Base-by-base conservation (phyloP, 768 basidiomycete species). In the Podaxis sp. region DNA sequence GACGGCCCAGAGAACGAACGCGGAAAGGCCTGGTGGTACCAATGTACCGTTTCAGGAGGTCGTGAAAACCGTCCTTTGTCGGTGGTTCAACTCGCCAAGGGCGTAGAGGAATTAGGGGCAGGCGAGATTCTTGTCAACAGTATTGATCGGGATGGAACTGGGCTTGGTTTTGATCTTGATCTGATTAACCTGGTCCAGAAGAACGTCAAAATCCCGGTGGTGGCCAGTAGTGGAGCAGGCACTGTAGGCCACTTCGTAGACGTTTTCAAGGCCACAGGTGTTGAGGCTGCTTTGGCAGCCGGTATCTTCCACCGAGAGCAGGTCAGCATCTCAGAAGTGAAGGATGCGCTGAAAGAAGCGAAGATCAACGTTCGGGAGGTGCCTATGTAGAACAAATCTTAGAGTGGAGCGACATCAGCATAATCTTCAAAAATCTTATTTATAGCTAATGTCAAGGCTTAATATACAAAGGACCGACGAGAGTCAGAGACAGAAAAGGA, bases 11-110 rank as follows among this genome's bases (percentile, higher is more conserved):
- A 83, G 67, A 76, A 78, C 60, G 90, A 90, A 64, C 75, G 80
- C 56, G 87, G 85, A 46, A 87, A 85, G 69, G 88, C 86, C 46
- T 98, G 97, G 95, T 98, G 96, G 97, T 99, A 99, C 73, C 94
- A 95, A 71, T 98, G 97, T 73, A 98, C 97, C 10, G 91, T 98
- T 50, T 91, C 88, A 0, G 96, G 97, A 40, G 97, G 97, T 13
- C 87, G 97, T 32, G 90, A 94, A 70, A 65, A 78, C 23, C 86
- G 94, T 11, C 86, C 85, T 37, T 74, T 99, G 35, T 97, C 96
- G 13, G 96, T 87, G 46, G 85, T 93, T 21, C 88, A 98, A 73
- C 85, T 99, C n/a, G 93, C 91, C 16, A 79, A 85, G 61, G 97
- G 96, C 11, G 93, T 88, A n/a, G 93, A 97, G 71, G 71, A 71